Percentiles rank a stretch among this genome's conserved stretches.
phyloP scores from a whole-genome alignment of 31 red algal genomes.

The Asparagopsis taxiformis region DNA sequence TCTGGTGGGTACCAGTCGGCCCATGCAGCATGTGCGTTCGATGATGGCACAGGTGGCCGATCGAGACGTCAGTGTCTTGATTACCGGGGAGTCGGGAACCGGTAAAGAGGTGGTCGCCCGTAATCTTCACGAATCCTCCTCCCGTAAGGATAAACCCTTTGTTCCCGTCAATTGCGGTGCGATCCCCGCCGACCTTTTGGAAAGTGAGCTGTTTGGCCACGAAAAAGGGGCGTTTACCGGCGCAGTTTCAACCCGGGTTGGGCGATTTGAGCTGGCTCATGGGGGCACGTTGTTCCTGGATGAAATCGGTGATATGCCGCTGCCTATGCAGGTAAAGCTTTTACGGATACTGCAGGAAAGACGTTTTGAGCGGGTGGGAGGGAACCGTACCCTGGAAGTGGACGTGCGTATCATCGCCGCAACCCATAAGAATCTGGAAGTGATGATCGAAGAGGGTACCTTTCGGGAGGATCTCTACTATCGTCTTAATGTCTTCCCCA shows the following conservation, averaged over 20 bases:
- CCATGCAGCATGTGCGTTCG: too few relatives aligned
- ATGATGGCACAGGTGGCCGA: not conserved
- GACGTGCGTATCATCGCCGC: constrained; percentile 12
- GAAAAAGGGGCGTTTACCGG: too few relatives aligned
- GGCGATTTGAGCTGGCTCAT: constrained; percentile 4
- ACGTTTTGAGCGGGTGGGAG: not conserved
- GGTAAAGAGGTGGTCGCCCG: constrained; percentile 16
- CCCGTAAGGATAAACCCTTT: not conserved
- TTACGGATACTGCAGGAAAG: constrained; percentile 11
- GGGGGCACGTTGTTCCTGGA: constrained; percentile 16
- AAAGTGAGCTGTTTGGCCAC: too few relatives aligned
- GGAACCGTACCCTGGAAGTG: not conserved
- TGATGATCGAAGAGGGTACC: not conserved
- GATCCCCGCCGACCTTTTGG: constrained; percentile 7
- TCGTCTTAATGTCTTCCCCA: constrained; percentile 1
- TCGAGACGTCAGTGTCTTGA: not conserved
- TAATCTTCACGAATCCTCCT: not conserved
- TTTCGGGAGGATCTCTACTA: constrained; percentile 26
- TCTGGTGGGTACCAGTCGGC: too few relatives aligned
- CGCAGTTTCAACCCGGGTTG: too few relatives aligned
- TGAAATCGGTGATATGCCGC: constrained; percentile 14
- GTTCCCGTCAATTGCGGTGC: constrained; percentile 12
- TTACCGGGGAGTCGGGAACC: constrained; percentile 18
- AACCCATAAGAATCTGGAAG: constrained; percentile 14
- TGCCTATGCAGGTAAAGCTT: constrained; percentile 6